A percentile compares a stretch with the other conserved stretches of the same genome.
These are phyloP conservation scores for Erodium trifolium DNA, from an alignment of 441 rosid species.

Conservation along the genomic window DNA sequence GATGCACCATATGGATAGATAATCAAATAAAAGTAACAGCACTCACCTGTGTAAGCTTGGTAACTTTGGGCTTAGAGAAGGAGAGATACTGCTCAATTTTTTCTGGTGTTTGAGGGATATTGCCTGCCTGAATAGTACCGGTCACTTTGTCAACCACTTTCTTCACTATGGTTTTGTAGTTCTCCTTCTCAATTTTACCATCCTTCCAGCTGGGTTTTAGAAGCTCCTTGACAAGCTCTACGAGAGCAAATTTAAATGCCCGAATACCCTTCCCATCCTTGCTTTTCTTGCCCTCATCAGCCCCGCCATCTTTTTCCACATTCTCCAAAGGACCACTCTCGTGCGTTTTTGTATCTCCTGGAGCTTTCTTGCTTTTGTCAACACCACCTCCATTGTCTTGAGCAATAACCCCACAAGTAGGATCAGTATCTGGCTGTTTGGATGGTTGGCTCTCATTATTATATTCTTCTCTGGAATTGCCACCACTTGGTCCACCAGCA, in stretches of 20 bases:
- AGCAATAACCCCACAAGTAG: constrained; percentile 23
- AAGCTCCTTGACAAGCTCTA: constrained; percentile 79
- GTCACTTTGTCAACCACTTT: constrained; percentile 93
- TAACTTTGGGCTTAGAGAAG: constrained; percentile 76
- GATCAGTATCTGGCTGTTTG: constrained; percentile 29
- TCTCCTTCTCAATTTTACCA: constrained; percentile 79
- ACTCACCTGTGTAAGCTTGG: constrained; percentile 83
- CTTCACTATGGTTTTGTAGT: constrained; percentile 87
- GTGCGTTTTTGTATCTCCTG: constrained; percentile 28
- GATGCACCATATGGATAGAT: background rate
- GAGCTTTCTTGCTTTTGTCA: constrained; percentile 29
- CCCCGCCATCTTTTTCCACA: constrained; percentile 40
- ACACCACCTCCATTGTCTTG: constrained; percentile 24
- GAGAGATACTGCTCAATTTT: constrained; percentile 79
- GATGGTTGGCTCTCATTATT: constrained; percentile 19
- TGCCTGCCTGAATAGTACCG: constrained; percentile 55
- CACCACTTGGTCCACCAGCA: constrained; percentile 24
- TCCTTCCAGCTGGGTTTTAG: constrained; percentile 94
- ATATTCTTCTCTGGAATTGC: constrained; percentile 22
- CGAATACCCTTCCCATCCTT: constrained; percentile 68
- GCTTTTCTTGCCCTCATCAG: constrained; percentile 56
- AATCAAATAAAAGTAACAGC: background rate
- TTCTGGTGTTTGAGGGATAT: constrained; percentile 83
- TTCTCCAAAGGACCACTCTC: constrained; percentile 39
- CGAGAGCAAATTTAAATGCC: constrained; percentile 82